Conservation (phyloP, 2,329 filamentous ascomycete species). For the Pseudogymnoascus sp. region DNA sequence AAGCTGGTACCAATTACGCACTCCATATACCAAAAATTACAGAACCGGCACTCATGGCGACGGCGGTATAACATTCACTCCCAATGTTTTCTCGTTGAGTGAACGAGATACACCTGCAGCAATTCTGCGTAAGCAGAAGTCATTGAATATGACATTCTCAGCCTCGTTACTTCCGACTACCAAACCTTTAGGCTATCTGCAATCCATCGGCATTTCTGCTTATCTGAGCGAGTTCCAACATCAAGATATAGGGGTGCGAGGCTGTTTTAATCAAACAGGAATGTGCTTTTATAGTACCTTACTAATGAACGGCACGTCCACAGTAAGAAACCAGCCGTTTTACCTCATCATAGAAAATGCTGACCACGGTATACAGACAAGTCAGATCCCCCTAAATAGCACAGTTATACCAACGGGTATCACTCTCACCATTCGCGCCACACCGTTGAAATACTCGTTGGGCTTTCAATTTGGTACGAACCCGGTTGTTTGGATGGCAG, state of each 20-base stretch:
- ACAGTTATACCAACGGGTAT: slow-evolving; percentile 12
- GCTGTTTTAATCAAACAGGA: slow-evolving; percentile 14
- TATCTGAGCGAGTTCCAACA: slow-evolving; percentile 20
- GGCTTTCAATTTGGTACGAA: slow-evolving; percentile 13
- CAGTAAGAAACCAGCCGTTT: slow-evolving; percentile 10
- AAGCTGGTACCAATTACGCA: slow-evolving; percentile 18
- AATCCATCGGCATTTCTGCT: slow-evolving; percentile 15
- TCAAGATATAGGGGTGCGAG: slow-evolving; percentile 19
- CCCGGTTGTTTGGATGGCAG: slow-evolving; percentile 12
- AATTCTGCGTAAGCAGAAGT: slow-evolving; percentile 20
- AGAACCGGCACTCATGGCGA: neutral
- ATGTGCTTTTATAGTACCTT: slow-evolving; percentile 17
- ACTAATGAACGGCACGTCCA: slow-evolving; percentile 13
- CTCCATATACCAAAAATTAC: slow-evolving; percentile 18
- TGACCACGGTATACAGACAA: slow-evolving; percentile 4
- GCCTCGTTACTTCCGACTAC: slow-evolving; percentile 13
- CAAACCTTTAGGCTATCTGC: slow-evolving; percentile 1
- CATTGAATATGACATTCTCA: slow-evolving; percentile 21
- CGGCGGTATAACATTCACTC: slow-evolving; percentile 13
- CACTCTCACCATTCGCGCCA: slow-evolving; percentile 16
- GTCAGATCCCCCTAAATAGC: slow-evolving; percentile 11
- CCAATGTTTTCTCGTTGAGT: slow-evolving; percentile 18
- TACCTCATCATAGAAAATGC: neutral
- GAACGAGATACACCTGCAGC: slow-evolving; percentile 19
- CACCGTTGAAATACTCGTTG: slow-evolving; percentile 16